Evolutionary conservation across 345 rosid genomes (phyloP), one percentile per base, ranked within the genome.

Genomic region (Camelina sativa): DNA sequence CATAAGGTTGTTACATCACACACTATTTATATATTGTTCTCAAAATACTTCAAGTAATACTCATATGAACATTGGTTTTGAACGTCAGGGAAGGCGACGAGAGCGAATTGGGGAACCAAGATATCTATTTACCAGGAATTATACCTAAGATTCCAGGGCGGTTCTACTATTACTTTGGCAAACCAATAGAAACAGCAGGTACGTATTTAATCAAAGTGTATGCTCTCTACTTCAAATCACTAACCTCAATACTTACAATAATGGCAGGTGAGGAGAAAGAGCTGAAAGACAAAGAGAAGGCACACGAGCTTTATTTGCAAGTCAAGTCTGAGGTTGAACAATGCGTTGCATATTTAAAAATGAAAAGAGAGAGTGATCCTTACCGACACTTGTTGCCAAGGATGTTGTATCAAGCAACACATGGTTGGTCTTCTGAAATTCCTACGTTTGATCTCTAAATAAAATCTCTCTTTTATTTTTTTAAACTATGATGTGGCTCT

Each of bases 181-280:
- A 87, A 73, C 92, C 98, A 62, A 88, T 93, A 22, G 86, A 89
- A 62, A 88, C 92, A 5, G 71, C 77, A 86, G 94, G 97, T 91
- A 81, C n/a, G 8, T 20, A 30, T 1, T 1, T 22, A 6, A 17
- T 19, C 44, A 9, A 47, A 34, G 15, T 48, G 50, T 40, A 44
- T 40, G 2, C n/a, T 46, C 20, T 56, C 53, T 55, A 25, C 37
- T 37, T 35, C 9, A 25, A 11, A 8, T 22, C 16, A 60, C n/a
- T 60, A 6, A 30, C 35, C 4, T 47, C 43, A 12, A 13, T 15
- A 43, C 56, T 32, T 44, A 28, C 30, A 65, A 73, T 37, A 37
- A 60, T 6, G 43, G n/a, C 61, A 89, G 93, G 85, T 75, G 82
- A 73, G 82, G 77, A 76, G 65, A 46, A 75, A 60, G 91, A 84